Base-by-base conservation (phyloP, 805 yeast genomes). In the Wickerhamomyces hampshirensis region DNA sequence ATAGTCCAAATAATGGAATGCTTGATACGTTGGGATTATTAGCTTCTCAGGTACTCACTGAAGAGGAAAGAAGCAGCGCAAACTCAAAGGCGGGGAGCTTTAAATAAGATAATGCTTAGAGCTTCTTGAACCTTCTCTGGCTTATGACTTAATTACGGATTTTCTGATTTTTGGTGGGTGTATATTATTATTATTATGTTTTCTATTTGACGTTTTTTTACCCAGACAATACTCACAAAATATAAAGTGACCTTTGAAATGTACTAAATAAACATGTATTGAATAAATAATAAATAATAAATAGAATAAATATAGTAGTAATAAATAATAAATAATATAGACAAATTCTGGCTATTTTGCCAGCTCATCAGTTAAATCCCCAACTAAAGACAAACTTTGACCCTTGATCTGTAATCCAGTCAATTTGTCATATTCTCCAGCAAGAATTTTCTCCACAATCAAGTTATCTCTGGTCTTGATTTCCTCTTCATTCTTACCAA, bases 341-440 rank as follows among this genome's bases (percentile, higher is more conserved):
- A 16, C 16, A 15, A 23, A n/a, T 6, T 12, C 12, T 10, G 5
- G 18, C n/a, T 35, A 31, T 8, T 26, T 26, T 9, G 39, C 18
- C 15, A 41, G 30, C 5, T 38, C 42, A 4, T 18, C 28, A 21
- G 24, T 21, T 7, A 41, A 38, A 21, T 42, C 46, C 7, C 46
- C 46, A 31, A 42, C 31, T 23, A 41, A 27, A 7, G 34, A 26
- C 8, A 39, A 34, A 8, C 23, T 21, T 11, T 21, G 30, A 13
- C 32, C 13, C 44, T 72, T 74, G 53, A 68, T 66, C 65, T 73
- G 76, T 53, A 79, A 66, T 36, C 73, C 74, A 19, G 77, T 71
- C 52, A 79, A 65, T 52, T 69, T 77, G 62, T 85, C 95, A 63
- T 86, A 85, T 57, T 86, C 93, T 42, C 95, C 95, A 40, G 80